Evolutionary conservation across 140 eudicot genomes (phyloP), one percentile per base, ranked within the genome.

Genomic region (Senecio squalidus): DNA sequence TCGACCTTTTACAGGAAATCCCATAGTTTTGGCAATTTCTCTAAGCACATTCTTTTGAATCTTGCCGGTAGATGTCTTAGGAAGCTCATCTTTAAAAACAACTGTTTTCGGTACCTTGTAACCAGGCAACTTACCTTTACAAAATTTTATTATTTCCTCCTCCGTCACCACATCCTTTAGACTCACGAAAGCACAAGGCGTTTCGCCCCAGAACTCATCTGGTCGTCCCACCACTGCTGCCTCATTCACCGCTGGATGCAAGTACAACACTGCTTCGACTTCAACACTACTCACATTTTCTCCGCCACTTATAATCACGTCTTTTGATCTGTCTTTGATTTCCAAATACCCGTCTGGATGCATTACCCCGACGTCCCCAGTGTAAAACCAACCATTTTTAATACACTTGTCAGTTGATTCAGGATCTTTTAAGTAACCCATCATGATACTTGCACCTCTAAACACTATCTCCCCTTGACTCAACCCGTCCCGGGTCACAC

Each of bases 241-340:
- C 81, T 88, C 96, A 5, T 84, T 66, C 27, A 84, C 81, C 46
- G 73, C 72, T 13, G 94, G 96, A 55, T 88, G 81, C 55, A 69
- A 34, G 16, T 84, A 88, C 66, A 88, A 45, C 33, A 81, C 85
- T 0, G 96, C 68, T 28, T 88, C 96, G 46, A 88, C 96, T 69
- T 88, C 96, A 57, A 88, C 96, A 18, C 96, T 88, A 64, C 96
- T 88, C 15, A 88, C n/a, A 58, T 84, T 84, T 68, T 84, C 94
- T 0, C 94, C 94, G 0, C 94, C 94, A 9, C 76, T 74, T 13
- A 84, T n/a, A n/a, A n/a, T n/a, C n/a, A n/a, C n/a, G n/a, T n/a
- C n/a, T n/a, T n/a, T n/a, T n/a, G n/a, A n/a, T n/a, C n/a, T n/a
- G n/a, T n/a, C n/a, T n/a, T n/a, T n/a, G n/a, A n/a, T n/a, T n/a